A percentile compares a stretch with the other conserved stretches of the same genome.
Evolutionary conservation across 306 rosid genomes (phyloP).

Genomic region (Vicia faba): DNA sequence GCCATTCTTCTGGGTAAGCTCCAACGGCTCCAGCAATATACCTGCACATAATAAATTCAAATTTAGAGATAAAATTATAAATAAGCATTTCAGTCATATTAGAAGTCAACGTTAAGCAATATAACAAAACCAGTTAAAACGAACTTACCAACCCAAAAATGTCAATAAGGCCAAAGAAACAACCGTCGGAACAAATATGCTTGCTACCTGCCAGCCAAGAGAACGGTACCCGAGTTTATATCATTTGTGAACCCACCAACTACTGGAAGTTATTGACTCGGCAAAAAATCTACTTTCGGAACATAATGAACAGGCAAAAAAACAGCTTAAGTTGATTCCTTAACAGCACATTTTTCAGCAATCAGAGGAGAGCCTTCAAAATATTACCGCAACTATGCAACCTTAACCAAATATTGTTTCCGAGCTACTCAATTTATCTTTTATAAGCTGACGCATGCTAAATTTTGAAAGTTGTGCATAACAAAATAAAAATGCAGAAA

Average conservation of each 20-base stretch:
- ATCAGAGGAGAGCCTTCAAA: constrained; percentile 2
- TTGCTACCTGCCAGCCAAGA: constrained; percentile 74
- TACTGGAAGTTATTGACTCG: not conserved
- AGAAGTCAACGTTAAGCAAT: constrained; percentile 13
- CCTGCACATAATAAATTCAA: constrained; percentile 49
- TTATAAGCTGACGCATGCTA: not conserved
- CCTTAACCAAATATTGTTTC: not conserved
- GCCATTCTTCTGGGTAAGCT: constrained; percentile 88
- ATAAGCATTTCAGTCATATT: constrained; percentile 27
- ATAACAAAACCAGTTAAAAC: constrained; percentile 21
- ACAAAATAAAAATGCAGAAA: constrained; percentile 1
- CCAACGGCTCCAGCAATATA: constrained; percentile 76
- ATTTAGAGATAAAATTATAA: constrained; percentile 20
- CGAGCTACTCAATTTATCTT: constrained; percentile 18
- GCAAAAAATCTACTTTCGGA: not conserved
- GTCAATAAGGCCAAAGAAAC: constrained; percentile 77
- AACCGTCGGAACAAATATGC: constrained; percentile 89
- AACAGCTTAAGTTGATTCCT: not conserved
- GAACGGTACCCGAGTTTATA: constrained; percentile 32
- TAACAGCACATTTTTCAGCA: constrained; percentile 24
- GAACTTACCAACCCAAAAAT: constrained; percentile 75
- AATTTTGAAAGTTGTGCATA: not conserved
- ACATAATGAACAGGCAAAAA: not conserved
- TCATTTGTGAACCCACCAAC: constrained; percentile 8
- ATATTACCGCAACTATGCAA: not conserved